A percentile compares a stretch with the other conserved stretches of the same genome.
Evolutionary conservation across 2,329 filamentous ascomycete species (phyloP).

Genomic region (Fonsecaea erecta): DNA sequence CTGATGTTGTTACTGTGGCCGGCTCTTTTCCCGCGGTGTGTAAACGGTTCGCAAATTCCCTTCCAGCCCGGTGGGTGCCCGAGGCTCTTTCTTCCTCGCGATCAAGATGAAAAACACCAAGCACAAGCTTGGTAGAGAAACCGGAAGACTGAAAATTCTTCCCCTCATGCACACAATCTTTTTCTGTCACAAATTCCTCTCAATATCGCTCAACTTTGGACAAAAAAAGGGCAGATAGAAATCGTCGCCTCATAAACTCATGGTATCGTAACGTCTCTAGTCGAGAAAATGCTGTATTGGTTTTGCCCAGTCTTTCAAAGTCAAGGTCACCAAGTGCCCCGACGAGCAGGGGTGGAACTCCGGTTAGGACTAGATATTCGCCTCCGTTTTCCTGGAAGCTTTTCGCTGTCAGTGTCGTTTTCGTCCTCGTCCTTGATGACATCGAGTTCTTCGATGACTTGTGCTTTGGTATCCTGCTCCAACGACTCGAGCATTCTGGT

Average conservation of each 20-base stretch:
- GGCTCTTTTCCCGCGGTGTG: neutral
- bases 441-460: neutral
- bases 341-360: slow-evolving; percentile 1
- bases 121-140: neutral
- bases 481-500: slow-evolving; percentile 15
- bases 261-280: neutral
- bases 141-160: neutral
- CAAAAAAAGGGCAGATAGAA: neutral
- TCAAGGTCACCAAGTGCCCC: slow-evolving; percentile 9
- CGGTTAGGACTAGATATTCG: neutral
- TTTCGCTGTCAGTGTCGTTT: neutral
- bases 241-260: neutral
- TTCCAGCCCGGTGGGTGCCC: neutral
- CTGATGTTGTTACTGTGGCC: neutral
- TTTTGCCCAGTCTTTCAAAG: neutral
- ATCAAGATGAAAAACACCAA: neutral
- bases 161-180: neutral
- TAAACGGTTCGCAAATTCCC: neutral
- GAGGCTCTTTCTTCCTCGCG: neutral
- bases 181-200: neutral
- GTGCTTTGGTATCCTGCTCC: slow-evolving; percentile 25
- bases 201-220: neutral
- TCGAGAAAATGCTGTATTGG: neutral
- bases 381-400: neutral
- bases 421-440: neutral